A percentile compares a stretch with the other conserved stretches of the same genome.
phyloP scores from a whole-genome alignment of 306 rosid genomes.

The Vigna unguiculata region DNA sequence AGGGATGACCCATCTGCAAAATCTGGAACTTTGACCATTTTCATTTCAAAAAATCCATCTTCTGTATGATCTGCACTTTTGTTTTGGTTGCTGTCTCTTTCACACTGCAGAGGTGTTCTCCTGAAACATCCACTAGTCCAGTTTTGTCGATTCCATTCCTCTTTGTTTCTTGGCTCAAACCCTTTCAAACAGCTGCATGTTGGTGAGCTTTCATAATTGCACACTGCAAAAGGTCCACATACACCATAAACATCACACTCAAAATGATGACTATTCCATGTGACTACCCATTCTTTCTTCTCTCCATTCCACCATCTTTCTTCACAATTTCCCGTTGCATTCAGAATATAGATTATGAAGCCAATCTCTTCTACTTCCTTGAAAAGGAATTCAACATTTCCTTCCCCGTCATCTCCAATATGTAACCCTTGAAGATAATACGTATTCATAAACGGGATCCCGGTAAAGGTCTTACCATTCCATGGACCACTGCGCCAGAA shows the following conservation, averaged over 20 bases:
- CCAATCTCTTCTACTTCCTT: no score
- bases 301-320: neutral
- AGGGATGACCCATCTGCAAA: neutral
- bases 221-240: slow-evolving; percentile 26
- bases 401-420: neutral
- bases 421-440: neutral
- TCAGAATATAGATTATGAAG: neutral
- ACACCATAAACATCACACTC: slow-evolving; percentile 22
- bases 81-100: neutral
- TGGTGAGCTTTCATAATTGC: slow-evolving; percentile 9
- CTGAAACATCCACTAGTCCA: slow-evolving; percentile 48
- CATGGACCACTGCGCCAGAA: slow-evolving; percentile 48
- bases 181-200: slow-evolving; percentile 56
- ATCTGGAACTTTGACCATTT: slow-evolving; percentile 49
- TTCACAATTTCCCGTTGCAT: neutral
- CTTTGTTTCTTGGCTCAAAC: slow-evolving; percentile 42
- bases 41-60: slow-evolving; percentile 49
- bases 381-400: neutral
- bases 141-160: slow-evolving; percentile 42
- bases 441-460: neutral
- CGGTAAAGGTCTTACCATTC: neutral
- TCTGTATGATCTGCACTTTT: neutral
- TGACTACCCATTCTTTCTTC: slow-evolving; percentile 19
- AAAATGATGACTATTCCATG: neutral
- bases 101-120: slow-evolving; percentile 44